Evolutionary conservation across 352 stramenopile genomes (phyloP), one percentile per base, ranked within the genome.

Genomic region (Phytopythium vexans): DNA sequence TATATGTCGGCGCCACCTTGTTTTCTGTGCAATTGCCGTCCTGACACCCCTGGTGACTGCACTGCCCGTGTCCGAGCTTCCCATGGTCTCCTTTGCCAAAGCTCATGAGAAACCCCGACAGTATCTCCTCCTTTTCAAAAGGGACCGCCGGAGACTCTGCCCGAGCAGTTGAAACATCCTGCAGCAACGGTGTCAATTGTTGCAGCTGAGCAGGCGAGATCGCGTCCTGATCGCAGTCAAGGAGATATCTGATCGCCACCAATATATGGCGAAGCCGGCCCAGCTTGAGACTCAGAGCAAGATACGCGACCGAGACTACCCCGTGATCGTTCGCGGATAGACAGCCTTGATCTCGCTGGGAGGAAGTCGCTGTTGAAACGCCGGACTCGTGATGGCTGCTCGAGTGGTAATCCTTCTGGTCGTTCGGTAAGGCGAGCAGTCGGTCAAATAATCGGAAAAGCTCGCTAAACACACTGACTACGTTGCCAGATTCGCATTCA

Each of bases 61-160:
- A 94, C 46, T 84, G 78, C 1, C 84, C 84, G 47, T 92, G 84
- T 2, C 84, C 84, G 0, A 94, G 70, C 35, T 94, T 92, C 7
- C 84, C 84, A 35, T 94, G 84, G 38, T 92, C 84, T 2, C 84
- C 84, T 46, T 94, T 92, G 8, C 84, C 84, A 50, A 94, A 94
- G 40, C 76, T 93, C 66, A 93, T 80, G n/a, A 93, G 54, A 41
- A 78, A 81, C 0, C 83, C 83, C 2, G 48, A 63, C 1, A 47
- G 21, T 1, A 52, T 40, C 1, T 77, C 59, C 16, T 89, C 70
- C 32, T 68, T 39, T 34, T 45, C 43, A 1, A 73, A 55, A 2
- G 67, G 15, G 32, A 45, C 52, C 3, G 53, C 58, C 12, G 41
- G 47, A 14, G 46, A 39, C 16, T 88, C 71, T 2, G 69, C 52